These are phyloP conservation scores for Tuber aestivum DNA, from an alignment of 495 filamentous ascomycete genomes.

Conservation along the genomic window DNA sequence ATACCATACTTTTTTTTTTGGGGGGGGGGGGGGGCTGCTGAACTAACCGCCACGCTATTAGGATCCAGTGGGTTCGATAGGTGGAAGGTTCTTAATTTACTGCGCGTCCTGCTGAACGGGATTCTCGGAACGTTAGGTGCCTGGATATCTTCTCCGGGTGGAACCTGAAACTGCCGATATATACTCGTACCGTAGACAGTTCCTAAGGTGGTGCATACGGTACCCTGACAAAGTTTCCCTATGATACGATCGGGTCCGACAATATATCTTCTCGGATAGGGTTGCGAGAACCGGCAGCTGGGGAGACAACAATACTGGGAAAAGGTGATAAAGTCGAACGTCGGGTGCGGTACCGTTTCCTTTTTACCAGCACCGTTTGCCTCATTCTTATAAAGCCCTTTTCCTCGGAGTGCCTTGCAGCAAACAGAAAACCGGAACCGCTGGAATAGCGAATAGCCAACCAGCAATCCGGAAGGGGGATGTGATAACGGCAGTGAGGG, in stretches of 20 bases:
- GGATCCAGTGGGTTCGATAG: background rate
- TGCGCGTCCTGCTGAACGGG: background rate
- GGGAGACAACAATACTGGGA: background rate
- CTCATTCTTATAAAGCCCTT: background rate
- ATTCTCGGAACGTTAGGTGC: background rate
- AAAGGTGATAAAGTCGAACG: background rate
- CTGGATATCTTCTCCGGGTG: background rate
- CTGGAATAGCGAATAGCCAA: background rate
- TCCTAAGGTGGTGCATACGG: background rate
- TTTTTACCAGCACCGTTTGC: background rate
- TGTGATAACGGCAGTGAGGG: background rate
- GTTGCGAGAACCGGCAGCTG: background rate
- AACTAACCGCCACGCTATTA: background rate
- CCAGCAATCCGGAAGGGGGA: background rate
- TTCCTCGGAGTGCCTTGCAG: conserved; percentile 4
- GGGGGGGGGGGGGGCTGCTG: background rate
- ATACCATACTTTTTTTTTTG: too few relatives aligned
- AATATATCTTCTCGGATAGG: background rate
- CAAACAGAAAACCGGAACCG: background rate
- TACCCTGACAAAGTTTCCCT: background rate
- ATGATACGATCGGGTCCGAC: background rate
- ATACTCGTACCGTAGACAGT: too few relatives aligned
- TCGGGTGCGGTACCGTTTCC: background rate
- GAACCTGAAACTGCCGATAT: too few relatives aligned
- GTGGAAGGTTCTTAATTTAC: background rate